Evolutionary conservation across 2,329 filamentous ascomycete species (phyloP), one percentile per base, ranked within the genome.

Genomic region (Arthroderma sp.): DNA sequence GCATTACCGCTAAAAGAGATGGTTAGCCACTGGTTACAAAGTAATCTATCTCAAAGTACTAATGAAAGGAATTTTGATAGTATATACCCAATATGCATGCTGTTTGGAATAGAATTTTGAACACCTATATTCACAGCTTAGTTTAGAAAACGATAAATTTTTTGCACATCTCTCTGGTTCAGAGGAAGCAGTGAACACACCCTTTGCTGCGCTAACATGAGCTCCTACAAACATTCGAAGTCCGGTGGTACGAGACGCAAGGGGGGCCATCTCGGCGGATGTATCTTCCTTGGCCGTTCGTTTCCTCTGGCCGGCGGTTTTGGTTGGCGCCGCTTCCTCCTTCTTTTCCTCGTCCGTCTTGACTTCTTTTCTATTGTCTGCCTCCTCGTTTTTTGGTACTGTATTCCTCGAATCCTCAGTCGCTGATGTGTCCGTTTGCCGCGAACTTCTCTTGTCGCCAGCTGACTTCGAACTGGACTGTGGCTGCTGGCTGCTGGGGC

Each of bases 181-280:
- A 21, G 23, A 25, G n/a, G n/a, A 21, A 47, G 9, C 3, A n/a
- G 23, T 8, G 21, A 43, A 70, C 77, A 57, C 69, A 87, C 88
- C 91, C 76, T 91, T 91, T 28, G 93, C 90, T 61, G 81, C 84
- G 71, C 87, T 93, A 60, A 97, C 89, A 70, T 98, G 93, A 0
- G 93, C 93, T 15, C 93, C 93, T 57, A 98, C 85, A 66, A 87
- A 85, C 80, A 96, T 87, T 68, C 85, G 84, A 61, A 91, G 76
- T 0, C 83, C 81, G 3, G 78, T 72, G 0, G 89, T 91, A 37
- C 93, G 81, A 25, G 78, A 74, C 19, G 83, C 85, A 1, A 95
- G 71, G 0, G 87, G 83, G 76, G 82, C 81, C 8, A 74, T 73
- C 62, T 78, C 77, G 54, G 76, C 73, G 56, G 76, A 74, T 61